These are phyloP conservation scores for Phlebiopsis flavidoalba DNA, from an alignment of 768 basidiomycete species.

Conservation along the genomic window DNA sequence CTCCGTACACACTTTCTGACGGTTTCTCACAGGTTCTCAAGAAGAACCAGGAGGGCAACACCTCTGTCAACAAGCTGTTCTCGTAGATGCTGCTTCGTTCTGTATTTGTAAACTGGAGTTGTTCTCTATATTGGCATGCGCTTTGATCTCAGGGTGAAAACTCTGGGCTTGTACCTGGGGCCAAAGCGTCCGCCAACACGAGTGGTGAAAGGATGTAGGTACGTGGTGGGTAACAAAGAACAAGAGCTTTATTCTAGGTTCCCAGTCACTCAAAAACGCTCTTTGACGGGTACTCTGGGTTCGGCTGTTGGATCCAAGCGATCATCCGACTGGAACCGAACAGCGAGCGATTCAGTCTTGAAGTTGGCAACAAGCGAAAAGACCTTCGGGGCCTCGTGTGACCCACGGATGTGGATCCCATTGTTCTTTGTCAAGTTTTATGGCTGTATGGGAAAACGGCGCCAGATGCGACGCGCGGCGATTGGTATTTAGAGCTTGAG, in stretches of 20 bases:
- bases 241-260: too few species aligned
- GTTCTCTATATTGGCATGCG: background rate
- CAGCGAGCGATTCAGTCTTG: too few species aligned
- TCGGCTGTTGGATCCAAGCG: too few species aligned
- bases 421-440: background rate
- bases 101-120: background rate
- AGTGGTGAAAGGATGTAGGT: too few species aligned
- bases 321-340: too few species aligned
- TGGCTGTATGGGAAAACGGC: background rate
- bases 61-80: slow-evolving; percentile 92
- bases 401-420: too few species aligned
- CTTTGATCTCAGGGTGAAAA: background rate
- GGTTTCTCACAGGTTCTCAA: slow-evolving; percentile 60
- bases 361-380: too few species aligned
- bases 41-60: slow-evolving; percentile 95
- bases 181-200: background rate
- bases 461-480: background rate
- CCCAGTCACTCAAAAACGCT: too few species aligned
- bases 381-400: too few species aligned
- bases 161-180: background rate
- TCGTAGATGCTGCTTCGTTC: slow-evolving; percentile 40
- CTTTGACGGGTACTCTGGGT: too few species aligned
- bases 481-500: background rate
- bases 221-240: too few species aligned
- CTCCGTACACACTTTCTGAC: background rate